phyloP scores from a whole-genome alignment of 306 rosid genomes.

The Sphenostylis stenocarpa region DNA sequence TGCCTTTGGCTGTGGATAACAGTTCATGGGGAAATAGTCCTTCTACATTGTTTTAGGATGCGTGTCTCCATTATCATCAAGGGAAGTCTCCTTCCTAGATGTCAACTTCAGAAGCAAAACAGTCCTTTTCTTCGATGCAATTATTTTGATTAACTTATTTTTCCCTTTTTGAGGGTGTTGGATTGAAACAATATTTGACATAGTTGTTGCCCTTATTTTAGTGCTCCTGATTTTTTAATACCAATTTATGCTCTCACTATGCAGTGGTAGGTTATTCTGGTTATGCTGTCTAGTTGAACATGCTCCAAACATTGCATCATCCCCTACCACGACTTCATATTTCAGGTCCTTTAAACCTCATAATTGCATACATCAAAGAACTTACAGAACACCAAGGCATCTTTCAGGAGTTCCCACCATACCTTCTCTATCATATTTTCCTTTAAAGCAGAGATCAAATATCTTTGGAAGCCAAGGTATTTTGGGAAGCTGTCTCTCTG shows the following conservation, averaged over 20 bases:
- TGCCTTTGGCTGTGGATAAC: background rate
- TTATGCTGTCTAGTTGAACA: conserved; percentile 38
- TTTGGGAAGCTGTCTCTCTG: conserved; percentile 39
- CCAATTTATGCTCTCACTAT: conserved; percentile 19
- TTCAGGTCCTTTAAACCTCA: conserved; percentile 24
- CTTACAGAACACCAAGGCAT: conserved; percentile 30
- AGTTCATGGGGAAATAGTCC: too few species aligned
- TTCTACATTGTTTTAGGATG: too few species aligned
- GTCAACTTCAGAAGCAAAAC: background rate
- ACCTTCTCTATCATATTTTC: conserved; percentile 19
- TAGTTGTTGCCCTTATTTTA: background rate
- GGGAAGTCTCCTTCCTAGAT: background rate
- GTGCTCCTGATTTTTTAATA: conserved; percentile 10
- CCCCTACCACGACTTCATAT: conserved; percentile 18
- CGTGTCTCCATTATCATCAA: background rate
- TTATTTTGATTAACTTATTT: background rate
- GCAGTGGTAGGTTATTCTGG: conserved; percentile 55
- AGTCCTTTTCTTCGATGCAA: background rate
- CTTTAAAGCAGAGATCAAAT: conserved; percentile 30
- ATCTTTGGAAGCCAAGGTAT: conserved; percentile 13
- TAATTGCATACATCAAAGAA: conserved; percentile 33
- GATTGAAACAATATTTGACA: background rate
- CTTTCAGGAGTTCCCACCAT: conserved; percentile 15
- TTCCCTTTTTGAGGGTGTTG: background rate
- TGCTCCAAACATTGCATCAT: conserved; percentile 38